These are phyloP conservation scores for Cornus suecica DNA, from an alignment of 148 eudicot species.

Conservation along the genomic window DNA sequence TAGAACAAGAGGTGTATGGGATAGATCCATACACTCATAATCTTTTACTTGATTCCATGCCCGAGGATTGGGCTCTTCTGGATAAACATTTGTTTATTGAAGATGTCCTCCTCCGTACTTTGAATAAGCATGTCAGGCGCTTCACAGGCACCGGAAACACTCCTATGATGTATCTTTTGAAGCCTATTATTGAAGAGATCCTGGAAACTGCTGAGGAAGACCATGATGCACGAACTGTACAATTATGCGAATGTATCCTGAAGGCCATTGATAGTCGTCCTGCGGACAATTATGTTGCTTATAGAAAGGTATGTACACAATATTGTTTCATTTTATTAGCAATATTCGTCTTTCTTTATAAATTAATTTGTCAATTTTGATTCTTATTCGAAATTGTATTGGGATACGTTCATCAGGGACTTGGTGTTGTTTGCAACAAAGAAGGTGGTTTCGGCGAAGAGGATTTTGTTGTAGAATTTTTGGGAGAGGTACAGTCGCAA, in stretches of 20 bases:
- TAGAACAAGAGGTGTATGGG: slow-evolving; percentile 98
- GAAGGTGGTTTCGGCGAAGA: slow-evolving; percentile 86
- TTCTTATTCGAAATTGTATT: not conserved
- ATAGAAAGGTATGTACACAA: slow-evolving; percentile 65
- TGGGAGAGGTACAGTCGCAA: slow-evolving; percentile 71
- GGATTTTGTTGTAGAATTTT: slow-evolving; percentile 91
- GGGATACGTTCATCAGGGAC: slow-evolving; percentile 57
- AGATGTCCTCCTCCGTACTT: slow-evolving; percentile 73
- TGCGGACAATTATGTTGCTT: slow-evolving; percentile 90
- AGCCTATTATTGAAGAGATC: slow-evolving; percentile 74
- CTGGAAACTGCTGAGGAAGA: slow-evolving; percentile 45
- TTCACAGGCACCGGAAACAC: slow-evolving; percentile 83
- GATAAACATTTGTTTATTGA: slow-evolving; percentile 88
- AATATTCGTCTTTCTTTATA: not conserved
- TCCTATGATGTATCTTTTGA: slow-evolving; percentile 81
- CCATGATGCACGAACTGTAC: slow-evolving; percentile 39
- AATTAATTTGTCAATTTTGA: not conserved
- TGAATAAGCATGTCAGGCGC: slow-evolving; percentile 76
- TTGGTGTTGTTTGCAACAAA: slow-evolving; percentile 96
- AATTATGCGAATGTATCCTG: slow-evolving; percentile 59
- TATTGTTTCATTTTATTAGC: not conserved
- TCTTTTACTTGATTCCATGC: slow-evolving; percentile 97
- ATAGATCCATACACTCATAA: slow-evolving; percentile 97
- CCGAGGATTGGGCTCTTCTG: slow-evolving; percentile 64
- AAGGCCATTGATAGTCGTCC: slow-evolving; percentile 73